Percentiles rank a stretch among this genome's conserved stretches.
These are phyloP conservation scores for Sporothrix brunneoviolacea DNA, from an alignment of 2,329 filamentous ascomycete genomes.

Conservation along the genomic window DNA sequence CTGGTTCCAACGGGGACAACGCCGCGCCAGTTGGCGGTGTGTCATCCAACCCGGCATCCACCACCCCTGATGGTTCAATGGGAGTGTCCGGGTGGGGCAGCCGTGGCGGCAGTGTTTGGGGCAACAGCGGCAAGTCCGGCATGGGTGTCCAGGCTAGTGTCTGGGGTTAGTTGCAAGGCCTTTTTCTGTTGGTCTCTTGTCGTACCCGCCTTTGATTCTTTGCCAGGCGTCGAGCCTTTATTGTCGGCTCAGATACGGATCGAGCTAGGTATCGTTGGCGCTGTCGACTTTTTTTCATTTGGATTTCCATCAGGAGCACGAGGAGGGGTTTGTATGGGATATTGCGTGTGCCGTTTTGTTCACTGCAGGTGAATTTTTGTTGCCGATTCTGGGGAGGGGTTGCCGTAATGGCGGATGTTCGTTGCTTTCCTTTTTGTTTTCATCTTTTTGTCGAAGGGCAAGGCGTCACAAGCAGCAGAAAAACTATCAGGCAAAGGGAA, in stretches of 20 bases:
- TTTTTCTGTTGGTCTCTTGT: too few species aligned
- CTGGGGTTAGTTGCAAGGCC: constrained; percentile 61
- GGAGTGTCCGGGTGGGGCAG: constrained; percentile 63
- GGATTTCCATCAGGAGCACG: too few species aligned
- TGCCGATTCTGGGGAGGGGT: too few species aligned
- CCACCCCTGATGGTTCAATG: constrained; percentile 38
- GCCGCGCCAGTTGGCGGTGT: constrained; percentile 35
- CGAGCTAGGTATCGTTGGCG: constrained; percentile 4
- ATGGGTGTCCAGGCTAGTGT: constrained; percentile 87
- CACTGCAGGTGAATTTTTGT: too few species aligned
- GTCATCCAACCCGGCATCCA: constrained; percentile 49
- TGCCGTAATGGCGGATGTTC: too few species aligned
- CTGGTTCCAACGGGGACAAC: constrained; percentile 28
- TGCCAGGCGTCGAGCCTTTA: neutral
- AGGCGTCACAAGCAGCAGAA: too few species aligned
- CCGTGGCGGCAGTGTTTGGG: constrained; percentile 71
- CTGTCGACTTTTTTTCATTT: neutral
- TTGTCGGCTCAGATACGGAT: neutral
- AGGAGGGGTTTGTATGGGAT: neutral
- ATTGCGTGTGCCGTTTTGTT: too few species aligned
- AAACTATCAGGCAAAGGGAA: too few species aligned
- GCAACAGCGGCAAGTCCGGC: constrained; percentile 69
- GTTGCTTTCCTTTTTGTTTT: constrained; percentile 5
- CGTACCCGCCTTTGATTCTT: neutral
- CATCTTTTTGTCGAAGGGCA: neutral